Evolutionary conservation across 177 flowering plant species (phyloP).

Genomic region (Vitis hybrid): DNA sequence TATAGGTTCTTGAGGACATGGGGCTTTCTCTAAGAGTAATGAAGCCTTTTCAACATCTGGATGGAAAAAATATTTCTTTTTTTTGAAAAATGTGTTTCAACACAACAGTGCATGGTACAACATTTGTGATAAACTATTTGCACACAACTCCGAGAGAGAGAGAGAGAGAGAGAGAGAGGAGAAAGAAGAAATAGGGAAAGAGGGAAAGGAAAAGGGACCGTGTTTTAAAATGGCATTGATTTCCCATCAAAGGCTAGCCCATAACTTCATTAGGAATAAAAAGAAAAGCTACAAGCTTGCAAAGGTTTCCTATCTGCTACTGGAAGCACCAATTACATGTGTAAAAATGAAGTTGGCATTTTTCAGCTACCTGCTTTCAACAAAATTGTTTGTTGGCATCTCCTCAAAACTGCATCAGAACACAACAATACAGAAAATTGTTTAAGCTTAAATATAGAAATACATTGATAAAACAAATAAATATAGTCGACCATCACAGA

Average conservation of each 20-base stretch:
- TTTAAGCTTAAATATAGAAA: constrained; percentile 2
- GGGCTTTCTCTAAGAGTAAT: neutral
- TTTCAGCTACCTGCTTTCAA: constrained; percentile 81
- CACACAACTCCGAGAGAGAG: too few relatives aligned
- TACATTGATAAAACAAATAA: neutral
- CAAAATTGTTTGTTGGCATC: constrained; percentile 96
- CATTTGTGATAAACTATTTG: neutral
- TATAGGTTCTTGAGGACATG: too few relatives aligned
- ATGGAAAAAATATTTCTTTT: neutral
- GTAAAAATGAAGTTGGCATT: neutral
- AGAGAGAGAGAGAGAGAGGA: too few relatives aligned
- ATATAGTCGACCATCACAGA: neutral
- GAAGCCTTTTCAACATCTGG: neutral
- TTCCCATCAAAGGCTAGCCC: too few relatives aligned
- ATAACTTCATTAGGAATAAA: too few relatives aligned
- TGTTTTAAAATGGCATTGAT: too few relatives aligned
- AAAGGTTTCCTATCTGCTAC: neutral
- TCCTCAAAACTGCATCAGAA: constrained; percentile 81
- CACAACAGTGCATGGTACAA: neutral
- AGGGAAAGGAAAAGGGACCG: too few relatives aligned
- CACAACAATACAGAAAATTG: neutral
- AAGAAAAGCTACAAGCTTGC: too few relatives aligned
- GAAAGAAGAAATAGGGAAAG: too few relatives aligned
- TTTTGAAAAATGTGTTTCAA: neutral
- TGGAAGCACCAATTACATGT: neutral